Evolutionary conservation across 805 yeast species (phyloP).

Genomic region (Saccharomycopsis malanga): DNA sequence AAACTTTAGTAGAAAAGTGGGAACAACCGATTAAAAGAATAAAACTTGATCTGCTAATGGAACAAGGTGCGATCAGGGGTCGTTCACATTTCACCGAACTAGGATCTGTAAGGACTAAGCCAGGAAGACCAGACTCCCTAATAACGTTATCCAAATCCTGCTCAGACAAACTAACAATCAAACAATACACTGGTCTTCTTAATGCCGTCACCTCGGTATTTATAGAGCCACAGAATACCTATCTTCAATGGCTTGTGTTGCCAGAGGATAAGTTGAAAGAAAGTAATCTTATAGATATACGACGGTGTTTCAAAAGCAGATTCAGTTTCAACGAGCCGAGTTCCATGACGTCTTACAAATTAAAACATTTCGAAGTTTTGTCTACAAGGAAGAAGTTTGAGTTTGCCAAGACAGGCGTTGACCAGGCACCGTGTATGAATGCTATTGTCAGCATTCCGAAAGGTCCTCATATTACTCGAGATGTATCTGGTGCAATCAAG

Average conservation of each 20-base stretch:
- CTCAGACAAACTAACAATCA: constrained; percentile 69
- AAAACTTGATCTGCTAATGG: background rate
- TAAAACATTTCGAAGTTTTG: constrained; percentile 6
- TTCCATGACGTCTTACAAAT: background rate
- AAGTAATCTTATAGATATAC: background rate
- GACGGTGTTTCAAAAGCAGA: constrained; percentile 12
- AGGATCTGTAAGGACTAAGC: constrained; percentile 83
- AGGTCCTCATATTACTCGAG: background rate
- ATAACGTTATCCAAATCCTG: constrained; percentile 76
- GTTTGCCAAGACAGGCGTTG: background rate
- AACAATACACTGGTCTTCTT: constrained; percentile 51
- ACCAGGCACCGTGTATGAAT: constrained; percentile 12
- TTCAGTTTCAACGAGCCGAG: background rate
- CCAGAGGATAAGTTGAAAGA: constrained; percentile 27
- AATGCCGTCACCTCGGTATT: constrained; percentile 38
- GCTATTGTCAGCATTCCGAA: constrained; percentile 8
- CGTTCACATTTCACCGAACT: constrained; percentile 45
- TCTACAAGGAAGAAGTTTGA: constrained; percentile 4
- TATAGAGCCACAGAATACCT: constrained; percentile 31
- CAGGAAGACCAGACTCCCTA: constrained; percentile 79
- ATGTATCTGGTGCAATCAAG: background rate
- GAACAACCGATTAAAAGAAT: constrained; percentile 1
- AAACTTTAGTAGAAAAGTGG: background rate
- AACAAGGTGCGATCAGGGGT: constrained; percentile 45
- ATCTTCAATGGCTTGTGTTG: constrained; percentile 44